Base-by-base conservation (phyloP, 2,329 filamentous ascomycete species). In the Exophiala alcalophila region DNA sequence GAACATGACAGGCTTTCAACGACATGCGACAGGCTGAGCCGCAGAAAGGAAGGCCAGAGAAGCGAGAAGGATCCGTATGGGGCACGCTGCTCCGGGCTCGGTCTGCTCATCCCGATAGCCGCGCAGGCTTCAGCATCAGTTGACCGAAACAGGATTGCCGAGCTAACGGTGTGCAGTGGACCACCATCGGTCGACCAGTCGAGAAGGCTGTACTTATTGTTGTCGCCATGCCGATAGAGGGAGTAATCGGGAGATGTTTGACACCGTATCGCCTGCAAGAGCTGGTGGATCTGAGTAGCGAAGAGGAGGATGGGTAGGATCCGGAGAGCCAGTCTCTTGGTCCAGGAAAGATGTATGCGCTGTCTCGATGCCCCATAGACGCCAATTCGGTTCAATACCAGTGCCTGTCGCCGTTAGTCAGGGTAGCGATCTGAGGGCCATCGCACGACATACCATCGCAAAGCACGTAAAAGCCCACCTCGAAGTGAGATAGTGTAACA, bases 381-480 rank as follows among this genome's bases (percentile, higher is more conserved):
- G 45, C 90, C 83, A 5, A 92, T 94, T 44, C 92, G 81, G 62
- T 97, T 97, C 16, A 97, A 72, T 44, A 96, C 69, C 45, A 97
- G 78, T 15, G 88, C 88, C 78, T 83, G 48, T 16, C 37, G 6
- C 15, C 11, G 29, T 38, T 20, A 27, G 29, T 29, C n/a, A n/a
- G n/a, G n/a, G n/a, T n/a, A n/a, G n/a, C n/a, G n/a, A n/a, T n/a
- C n/a, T n/a, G n/a, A n/a, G n/a, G n/a, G n/a, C n/a, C n/a, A n/a
- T n/a, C n/a, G n/a, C n/a, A n/a, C n/a, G n/a, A n/a, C 43, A 10
- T 39, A 78, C 75, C 73, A 91, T 86, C 25, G 83, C 79, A 56
- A 97, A 82, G 57, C 89, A 96, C 38, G 83, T 82, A 44, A 97
- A 70, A 1, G 91, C 90, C 92, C 92, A 97, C 64, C 85, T 85